Base-by-base conservation (phyloP, 2,329 filamentous ascomycete genomes). In the Thelonectria discophora region DNA sequence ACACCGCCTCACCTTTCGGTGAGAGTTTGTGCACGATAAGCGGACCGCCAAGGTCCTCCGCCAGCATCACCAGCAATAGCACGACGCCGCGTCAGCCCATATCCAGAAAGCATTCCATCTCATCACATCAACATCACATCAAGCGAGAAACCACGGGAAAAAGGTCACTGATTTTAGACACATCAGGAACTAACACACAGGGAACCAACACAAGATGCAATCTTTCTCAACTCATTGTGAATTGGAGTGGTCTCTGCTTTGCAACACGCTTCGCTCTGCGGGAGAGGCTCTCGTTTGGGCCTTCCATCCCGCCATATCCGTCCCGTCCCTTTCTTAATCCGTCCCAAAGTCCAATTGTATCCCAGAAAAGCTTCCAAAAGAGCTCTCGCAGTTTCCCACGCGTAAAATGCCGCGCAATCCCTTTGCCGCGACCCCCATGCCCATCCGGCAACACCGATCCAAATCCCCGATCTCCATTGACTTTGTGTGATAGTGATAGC, bases 161-260 rank as follows among this genome's bases (percentile, higher is more conserved):
- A 7, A 30, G 9, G 27, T 5, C 27, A 30, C 27, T 8, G 27
- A 10, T 30, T 30, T 9, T 8, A 30, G 27, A 8, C 27, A 30
- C 27, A n/a, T n/a, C n/a, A n/a, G n/a, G n/a, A n/a, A n/a, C n/a
- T n/a, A n/a, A n/a, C n/a, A n/a, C n/a, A n/a, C n/a, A n/a, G n/a
- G n/a, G n/a, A n/a, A n/a, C n/a, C n/a, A n/a, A n/a, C n/a, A n/a
- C n/a, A n/a, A n/a, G n/a, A n/a, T n/a, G n/a, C n/a, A n/a, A n/a
- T n/a, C n/a, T n/a, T n/a, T n/a, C n/a, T 37, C 34, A 37, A 37
- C 6, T 53, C 6, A 39, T 55, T 66, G 32, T 72, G 68, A 63
- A 72, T 70, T 69, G 69, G 68, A 70, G 68, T 63, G 49, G 52
- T 63, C 52, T 60, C 49, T 42, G 27, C 46, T 56, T 39, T 46